phyloP scores from a whole-genome alignment of 2,329 filamentous ascomycete species.

The Lasiodiplodia citricola region DNA sequence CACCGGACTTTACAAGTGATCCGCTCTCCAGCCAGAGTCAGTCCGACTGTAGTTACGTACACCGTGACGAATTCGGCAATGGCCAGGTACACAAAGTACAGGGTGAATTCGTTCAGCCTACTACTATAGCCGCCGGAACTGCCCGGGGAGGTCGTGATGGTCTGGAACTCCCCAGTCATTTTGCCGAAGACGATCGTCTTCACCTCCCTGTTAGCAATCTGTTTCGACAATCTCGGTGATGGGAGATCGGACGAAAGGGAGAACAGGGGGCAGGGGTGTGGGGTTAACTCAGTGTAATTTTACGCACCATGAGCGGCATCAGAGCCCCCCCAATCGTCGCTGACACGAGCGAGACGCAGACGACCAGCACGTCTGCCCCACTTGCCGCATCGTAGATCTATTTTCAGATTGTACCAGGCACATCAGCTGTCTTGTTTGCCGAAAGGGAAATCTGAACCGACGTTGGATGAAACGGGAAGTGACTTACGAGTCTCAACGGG shows the following conservation, averaged over 20 bases:
- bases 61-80: slow-evolving; percentile 29
- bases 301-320: slow-evolving; percentile 43
- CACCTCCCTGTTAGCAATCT: slow-evolving; percentile 30
- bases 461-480: neutral
- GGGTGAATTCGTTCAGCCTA: slow-evolving; percentile 39
- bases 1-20: slow-evolving; percentile 49
- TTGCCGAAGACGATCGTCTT: slow-evolving; percentile 43
- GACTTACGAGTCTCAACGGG: neutral
- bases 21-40: slow-evolving; percentile 65
- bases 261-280: neutral
- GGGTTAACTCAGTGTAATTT: slow-evolving; percentile 29
- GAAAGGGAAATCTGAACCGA: neutral
- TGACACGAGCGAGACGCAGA: slow-evolving; percentile 30
- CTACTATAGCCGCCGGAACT: slow-evolving; percentile 34
- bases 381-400: slow-evolving; percentile 7
- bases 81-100: slow-evolving; percentile 48
- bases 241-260: neutral
- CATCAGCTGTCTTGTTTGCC: neutral
- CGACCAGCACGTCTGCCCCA: neutral
- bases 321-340: slow-evolving; percentile 40
- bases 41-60: slow-evolving; percentile 74
- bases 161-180: slow-evolving; percentile 38
- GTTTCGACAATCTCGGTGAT: slow-evolving; percentile 44
- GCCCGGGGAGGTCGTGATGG: slow-evolving; percentile 40
- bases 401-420: neutral